Evolutionary conservation across 257 asterid genomes (phyloP), one percentile per base, ranked within the genome.

Genomic region (Prunella vulgaris): DNA sequence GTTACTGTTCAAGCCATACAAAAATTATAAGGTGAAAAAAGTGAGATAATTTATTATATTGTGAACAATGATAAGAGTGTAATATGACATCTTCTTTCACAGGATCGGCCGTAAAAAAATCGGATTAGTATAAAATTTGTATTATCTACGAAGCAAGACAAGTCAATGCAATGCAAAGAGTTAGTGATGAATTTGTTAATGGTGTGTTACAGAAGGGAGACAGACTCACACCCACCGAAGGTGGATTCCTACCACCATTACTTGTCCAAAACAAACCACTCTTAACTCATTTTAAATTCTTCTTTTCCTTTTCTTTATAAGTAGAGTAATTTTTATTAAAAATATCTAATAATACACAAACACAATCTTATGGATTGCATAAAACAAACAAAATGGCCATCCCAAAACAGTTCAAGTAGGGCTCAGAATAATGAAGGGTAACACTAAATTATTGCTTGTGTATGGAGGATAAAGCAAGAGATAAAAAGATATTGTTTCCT

Each of bases 331-430:
- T 21, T 40, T 9, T 21, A 53, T 21, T 53, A 53, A 53, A 48
- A 53, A 46, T 21, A 53, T 53, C 60, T 53, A 53, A 53, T 53
- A 53, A 53, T 52, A 20, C 60, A 21, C 60, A 53, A 66, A 69
- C 56, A 73, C 46, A 66, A 21, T 60, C 68, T 67, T 48, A 38
- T 66, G 22, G 64, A 60, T 67, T 77, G 62, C 56, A 63, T 64
- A 69, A 78, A 76, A 69, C 77, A 69, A 70, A 71, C 33, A 63
- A 52, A 65, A 54, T 65, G 61, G 68, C 71, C 68, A 69, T 63
- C 76, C 60, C 60, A 70, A 74, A 67, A 70, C 71, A 70, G 51
- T 56, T 64, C 17, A 63, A 76, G 70, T 59, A 44, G 78, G 56
- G 32, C 64, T 71, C 38, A 44, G 25, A 20, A 63, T 70, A 58